Percentiles rank a stretch among this genome's conserved stretches.
Evolutionary conservation across 805 yeast genomes (phyloP).

Genomic region (Zygosaccharomyces gambellarensis): DNA sequence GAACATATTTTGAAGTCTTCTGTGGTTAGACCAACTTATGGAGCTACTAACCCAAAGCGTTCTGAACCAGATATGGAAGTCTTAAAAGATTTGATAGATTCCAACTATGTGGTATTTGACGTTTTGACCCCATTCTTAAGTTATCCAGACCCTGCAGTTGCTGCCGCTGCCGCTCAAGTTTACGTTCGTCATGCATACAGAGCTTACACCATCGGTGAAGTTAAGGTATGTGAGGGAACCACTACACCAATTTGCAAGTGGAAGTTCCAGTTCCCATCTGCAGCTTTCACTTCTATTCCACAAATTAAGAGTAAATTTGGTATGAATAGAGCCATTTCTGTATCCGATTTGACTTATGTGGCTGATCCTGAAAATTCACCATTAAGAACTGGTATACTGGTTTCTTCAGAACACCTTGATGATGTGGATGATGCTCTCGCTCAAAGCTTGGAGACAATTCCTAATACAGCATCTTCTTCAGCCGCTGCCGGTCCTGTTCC

Average conservation of each 20-base stretch:
- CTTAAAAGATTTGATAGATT: slow-evolving; percentile 88
- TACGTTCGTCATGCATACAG: slow-evolving; percentile 95
- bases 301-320: slow-evolving; percentile 43
- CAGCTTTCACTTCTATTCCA: slow-evolving; percentile 70
- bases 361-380: slow-evolving; percentile 66
- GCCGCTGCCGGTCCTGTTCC: slow-evolving; percentile 46
- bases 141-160: slow-evolving; percentile 79
- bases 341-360: slow-evolving; percentile 84
- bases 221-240: slow-evolving; percentile 53
- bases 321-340: slow-evolving; percentile 85
- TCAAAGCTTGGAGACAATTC: slow-evolving; percentile 69
- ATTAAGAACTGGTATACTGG: slow-evolving; percentile 77
- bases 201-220: slow-evolving; percentile 82
- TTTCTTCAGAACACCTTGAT: slow-evolving; percentile 76
- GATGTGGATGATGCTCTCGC: slow-evolving; percentile 80
- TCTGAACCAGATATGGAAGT: slow-evolving; percentile 76
- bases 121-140: slow-evolving; percentile 88
- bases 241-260: slow-evolving; percentile 73
- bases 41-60: slow-evolving; percentile 72
- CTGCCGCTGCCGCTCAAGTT: slow-evolving; percentile 94
- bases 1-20: slow-evolving; percentile 92
- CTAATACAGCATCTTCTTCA: slow-evolving; percentile 40
- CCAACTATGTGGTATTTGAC: slow-evolving; percentile 93
- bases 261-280: slow-evolving; percentile 82
- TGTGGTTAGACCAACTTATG: slow-evolving; percentile 84